Conservation (phyloP, 495 filamentous ascomycete species). For the Penicillium goetzii region DNA sequence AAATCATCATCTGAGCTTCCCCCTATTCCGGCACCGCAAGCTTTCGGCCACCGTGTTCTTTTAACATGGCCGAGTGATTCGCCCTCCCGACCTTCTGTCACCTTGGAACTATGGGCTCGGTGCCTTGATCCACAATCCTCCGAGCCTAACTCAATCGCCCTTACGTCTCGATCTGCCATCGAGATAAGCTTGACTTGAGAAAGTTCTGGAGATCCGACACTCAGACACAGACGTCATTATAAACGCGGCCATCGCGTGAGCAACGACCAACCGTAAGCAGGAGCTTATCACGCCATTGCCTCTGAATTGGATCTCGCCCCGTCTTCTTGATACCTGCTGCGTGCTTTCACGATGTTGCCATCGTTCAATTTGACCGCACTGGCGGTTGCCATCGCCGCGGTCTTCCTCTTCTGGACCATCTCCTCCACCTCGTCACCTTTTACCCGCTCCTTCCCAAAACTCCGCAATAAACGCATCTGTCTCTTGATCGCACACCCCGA, state of each 20-base stretch:
- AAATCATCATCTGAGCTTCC: slow-evolving; percentile 26
- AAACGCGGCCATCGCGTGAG: not conserved
- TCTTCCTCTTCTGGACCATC: slow-evolving; percentile 52
- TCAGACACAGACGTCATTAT: not conserved
- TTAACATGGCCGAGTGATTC: slow-evolving; percentile 10
- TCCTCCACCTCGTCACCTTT: slow-evolving; percentile 63
- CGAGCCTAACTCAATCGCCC: slow-evolving; percentile 1
- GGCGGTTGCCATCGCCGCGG: slow-evolving; percentile 38
- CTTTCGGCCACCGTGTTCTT: slow-evolving; percentile 35
- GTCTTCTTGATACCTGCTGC: not conserved
- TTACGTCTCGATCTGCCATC: not conserved
- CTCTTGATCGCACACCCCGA: slow-evolving; percentile 96
- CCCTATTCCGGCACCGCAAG: slow-evolving; percentile 23
- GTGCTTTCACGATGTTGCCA: slow-evolving; percentile 19
- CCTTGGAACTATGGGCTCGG: slow-evolving; percentile 5
- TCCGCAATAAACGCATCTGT: slow-evolving; percentile 79
- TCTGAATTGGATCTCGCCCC: not conserved
- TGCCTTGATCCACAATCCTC: slow-evolving; percentile 17
- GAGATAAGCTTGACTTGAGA: not conserved
- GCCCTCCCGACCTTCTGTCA: not conserved
- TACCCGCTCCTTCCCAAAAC: slow-evolving; percentile 67
- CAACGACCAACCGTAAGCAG: not conserved
- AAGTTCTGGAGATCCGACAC: not conserved
- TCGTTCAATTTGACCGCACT: slow-evolving; percentile 35
- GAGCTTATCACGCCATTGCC: not conserved